These are phyloP conservation scores for Arabidopsis suecica DNA, from an alignment of 345 rosid genomes.

Conservation along the genomic window DNA sequence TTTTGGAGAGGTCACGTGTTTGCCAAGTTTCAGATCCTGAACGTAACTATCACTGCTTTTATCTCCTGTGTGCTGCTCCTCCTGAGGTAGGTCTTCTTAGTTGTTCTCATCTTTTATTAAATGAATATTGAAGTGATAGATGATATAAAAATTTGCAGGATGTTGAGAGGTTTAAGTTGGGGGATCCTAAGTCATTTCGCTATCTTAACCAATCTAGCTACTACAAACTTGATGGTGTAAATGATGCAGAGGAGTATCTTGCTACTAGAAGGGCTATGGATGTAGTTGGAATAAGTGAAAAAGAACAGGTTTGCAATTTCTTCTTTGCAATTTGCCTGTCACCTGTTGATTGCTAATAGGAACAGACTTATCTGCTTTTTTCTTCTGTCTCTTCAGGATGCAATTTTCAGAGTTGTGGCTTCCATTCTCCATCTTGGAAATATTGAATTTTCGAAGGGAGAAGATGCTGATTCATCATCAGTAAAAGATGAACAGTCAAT, in stretches of 20 bases:
- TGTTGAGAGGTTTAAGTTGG: constrained; percentile 79
- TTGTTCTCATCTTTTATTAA: constrained; percentile 5
- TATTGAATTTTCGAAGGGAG: constrained; percentile 66
- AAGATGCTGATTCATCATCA: constrained; percentile 70
- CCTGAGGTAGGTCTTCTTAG: constrained; percentile 54
- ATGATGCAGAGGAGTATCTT: constrained; percentile 76
- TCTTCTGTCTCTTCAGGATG: constrained; percentile 59
- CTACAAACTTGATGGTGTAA: constrained; percentile 71
- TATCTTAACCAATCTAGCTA: constrained; percentile 94
- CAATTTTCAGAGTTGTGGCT: constrained; percentile 78
- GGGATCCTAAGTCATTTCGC: constrained; percentile 84
- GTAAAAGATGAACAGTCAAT: constrained; percentile 65
- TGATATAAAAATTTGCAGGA: constrained; percentile 56
- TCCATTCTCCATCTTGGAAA: constrained; percentile 96
- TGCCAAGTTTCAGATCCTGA: constrained; percentile 94
- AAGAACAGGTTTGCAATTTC: constrained; percentile 70
- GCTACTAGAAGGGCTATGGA: constrained; percentile 89
- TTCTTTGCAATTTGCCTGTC: constrained; percentile 20
- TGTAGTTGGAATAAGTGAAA: constrained; percentile 75
- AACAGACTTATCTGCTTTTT: constrained; percentile 22
- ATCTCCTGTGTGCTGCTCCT: constrained; percentile 93
- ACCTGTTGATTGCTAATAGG: constrained; percentile 11
- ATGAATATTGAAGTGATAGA: constrained; percentile 34
- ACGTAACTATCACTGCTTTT: constrained; percentile 95
- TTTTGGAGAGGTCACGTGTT: constrained; percentile 95